A percentile compares a stretch with the other conserved stretches of the same genome.
Evolutionary conservation across 1,284 basidiomycete genomes (phyloP).

Genomic region (Ustilago loliicola): DNA sequence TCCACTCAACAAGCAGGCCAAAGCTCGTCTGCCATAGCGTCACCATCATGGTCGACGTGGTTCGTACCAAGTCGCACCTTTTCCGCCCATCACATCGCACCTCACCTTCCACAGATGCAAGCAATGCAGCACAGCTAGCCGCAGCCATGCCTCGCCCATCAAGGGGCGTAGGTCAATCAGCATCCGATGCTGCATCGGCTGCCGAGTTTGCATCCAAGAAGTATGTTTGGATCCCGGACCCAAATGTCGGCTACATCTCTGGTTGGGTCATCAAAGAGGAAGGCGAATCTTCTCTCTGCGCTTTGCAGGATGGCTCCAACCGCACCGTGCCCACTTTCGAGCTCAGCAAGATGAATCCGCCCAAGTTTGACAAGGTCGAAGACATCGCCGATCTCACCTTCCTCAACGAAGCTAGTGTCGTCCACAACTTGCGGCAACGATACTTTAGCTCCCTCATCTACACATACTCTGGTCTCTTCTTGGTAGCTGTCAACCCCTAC

Average conservation of each 20-base stretch:
- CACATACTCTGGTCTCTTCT: conserved; percentile 96
- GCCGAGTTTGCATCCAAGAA: conserved; percentile 97
- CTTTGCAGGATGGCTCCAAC: conserved; percentile 75
- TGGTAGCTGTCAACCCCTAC: conserved; percentile 99
- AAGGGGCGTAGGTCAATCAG: conserved; percentile 58
- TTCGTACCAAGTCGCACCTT: conserved; percentile 54
- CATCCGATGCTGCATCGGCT: conserved; percentile 72
- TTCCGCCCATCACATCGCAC: conserved; percentile 50
- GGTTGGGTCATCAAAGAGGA: conserved; percentile 90
- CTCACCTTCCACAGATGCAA: conserved; percentile 42
- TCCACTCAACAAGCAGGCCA: too few relatives aligned
- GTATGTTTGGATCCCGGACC: conserved; percentile 95
- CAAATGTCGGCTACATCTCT: conserved; percentile 87
- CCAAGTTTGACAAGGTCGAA: conserved; percentile 96
- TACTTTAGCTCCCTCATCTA: conserved; percentile 84
- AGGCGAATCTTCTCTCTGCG: conserved; percentile 77
- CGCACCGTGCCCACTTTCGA: conserved; percentile 61
- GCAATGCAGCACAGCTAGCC: conserved; percentile 50
- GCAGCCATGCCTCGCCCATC: conserved; percentile 52
- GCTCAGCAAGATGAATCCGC: conserved; percentile 79
- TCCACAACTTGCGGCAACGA: conserved; percentile 92
- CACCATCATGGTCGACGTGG: conserved; percentile 51
- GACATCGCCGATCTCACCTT: conserved; percentile 99
- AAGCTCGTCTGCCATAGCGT: not conserved
- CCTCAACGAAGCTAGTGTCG: conserved; percentile 97